Conservation (phyloP, 306 rosid species). For the Lathyrus oleraceus region DNA sequence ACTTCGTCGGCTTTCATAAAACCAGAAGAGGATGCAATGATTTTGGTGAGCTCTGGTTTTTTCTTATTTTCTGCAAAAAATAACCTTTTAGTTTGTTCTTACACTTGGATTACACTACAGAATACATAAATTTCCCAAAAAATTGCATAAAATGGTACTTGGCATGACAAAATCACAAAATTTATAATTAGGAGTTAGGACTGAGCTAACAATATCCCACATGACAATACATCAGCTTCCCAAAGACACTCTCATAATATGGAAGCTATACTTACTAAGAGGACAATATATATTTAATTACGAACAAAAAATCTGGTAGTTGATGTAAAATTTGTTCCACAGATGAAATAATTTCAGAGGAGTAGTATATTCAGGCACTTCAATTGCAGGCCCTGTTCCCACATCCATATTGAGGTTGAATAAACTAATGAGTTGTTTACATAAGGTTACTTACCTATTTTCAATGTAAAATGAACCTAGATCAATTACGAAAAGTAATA, state of each 20-base stretch:
- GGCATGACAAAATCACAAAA: conserved; percentile 21
- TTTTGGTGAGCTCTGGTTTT: conserved; percentile 67
- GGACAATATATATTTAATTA: background rate
- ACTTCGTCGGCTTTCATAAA: conserved; percentile 82
- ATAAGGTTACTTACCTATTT: background rate
- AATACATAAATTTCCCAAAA: conserved; percentile 14
- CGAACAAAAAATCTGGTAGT: conserved; percentile 12
- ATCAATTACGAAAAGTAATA: background rate
- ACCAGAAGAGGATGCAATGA: conserved; percentile 70
- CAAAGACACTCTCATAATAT: background rate
- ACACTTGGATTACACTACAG: conserved; percentile 21
- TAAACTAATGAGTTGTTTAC: conserved; percentile 19
- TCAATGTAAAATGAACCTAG: conserved; percentile 4
- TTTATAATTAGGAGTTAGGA: conserved; percentile 19
- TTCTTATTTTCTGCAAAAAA: conserved; percentile 64
- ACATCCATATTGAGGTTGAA: conserved; percentile 7
- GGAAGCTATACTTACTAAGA: conserved; percentile 13
- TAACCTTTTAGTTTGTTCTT: conserved; percentile 21
- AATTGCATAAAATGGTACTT: background rate
- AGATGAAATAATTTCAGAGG: conserved; percentile 9
- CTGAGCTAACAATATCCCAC: conserved; percentile 10
- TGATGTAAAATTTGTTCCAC: conserved; percentile 1
- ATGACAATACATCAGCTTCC: conserved; percentile 2
- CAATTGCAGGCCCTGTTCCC: background rate
- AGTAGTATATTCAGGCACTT: conserved; percentile 11